phyloP scores from a whole-genome alignment of 768 basidiomycete genomes.

The Podaxis sp. region DNA sequence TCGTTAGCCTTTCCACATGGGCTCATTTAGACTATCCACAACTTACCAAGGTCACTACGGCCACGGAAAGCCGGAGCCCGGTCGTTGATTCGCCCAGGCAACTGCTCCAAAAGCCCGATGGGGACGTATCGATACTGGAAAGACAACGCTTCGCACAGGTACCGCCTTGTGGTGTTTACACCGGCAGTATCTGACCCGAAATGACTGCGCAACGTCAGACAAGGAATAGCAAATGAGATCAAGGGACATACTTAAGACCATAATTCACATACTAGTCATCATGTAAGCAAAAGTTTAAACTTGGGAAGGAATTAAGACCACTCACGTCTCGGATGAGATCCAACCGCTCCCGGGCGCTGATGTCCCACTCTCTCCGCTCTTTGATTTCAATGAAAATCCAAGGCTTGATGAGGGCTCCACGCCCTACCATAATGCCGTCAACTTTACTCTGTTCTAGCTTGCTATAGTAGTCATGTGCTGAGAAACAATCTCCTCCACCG shows the following conservation, averaged over 20 bases:
- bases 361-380: slow-evolving; percentile 92
- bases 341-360: slow-evolving; percentile 79
- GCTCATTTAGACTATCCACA: not conserved
- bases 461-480: slow-evolving; percentile 78
- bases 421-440: slow-evolving; percentile 93
- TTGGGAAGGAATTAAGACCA: not conserved
- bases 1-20: not conserved
- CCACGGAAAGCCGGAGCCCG: slow-evolving; percentile 87
- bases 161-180: slow-evolving; percentile 87
- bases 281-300: not conserved
- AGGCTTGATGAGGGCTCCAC: slow-evolving; percentile 95
- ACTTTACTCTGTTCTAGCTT: slow-evolving; percentile 79
- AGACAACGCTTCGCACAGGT: slow-evolving; percentile 92
- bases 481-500: slow-evolving; percentile 95
- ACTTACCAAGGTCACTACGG: slow-evolving; percentile 81
- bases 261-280: slow-evolving; percentile 76
- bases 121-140: slow-evolving; percentile 98
- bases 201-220: slow-evolving; percentile 44
- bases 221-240: not conserved
- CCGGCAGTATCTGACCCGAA: slow-evolving; percentile 89
- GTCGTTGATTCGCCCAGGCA: slow-evolving; percentile 86
- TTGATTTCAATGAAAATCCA: slow-evolving; percentile 97
- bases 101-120: slow-evolving; percentile 82
- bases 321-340: slow-evolving; percentile 75
- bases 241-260: slow-evolving; percentile 65